Evolutionary conservation across 352 stramenopile genomes (phyloP), one percentile per base, ranked within the genome.

Genomic region (Thraustochytrium sp.): DNA sequence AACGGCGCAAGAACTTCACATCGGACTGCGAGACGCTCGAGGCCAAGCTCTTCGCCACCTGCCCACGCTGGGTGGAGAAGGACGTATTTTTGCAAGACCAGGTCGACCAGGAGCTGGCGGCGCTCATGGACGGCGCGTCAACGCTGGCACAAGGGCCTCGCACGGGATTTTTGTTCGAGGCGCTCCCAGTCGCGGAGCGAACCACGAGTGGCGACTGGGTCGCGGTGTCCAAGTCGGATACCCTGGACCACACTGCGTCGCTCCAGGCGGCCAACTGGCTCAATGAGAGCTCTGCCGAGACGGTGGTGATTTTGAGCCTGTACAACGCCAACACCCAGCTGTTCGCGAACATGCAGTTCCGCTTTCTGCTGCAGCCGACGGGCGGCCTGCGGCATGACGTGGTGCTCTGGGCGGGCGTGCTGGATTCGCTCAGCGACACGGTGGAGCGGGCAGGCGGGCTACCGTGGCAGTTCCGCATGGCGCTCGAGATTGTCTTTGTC

Each of bases 301-400:
- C 40, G 8, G 53, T 80, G 3, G 68, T 80, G 0, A 8, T 80
- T 16, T 13, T 80, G 23, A 38, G 31, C 11, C 37, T 80, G 34
- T 80, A 80, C 51, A 80, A 80, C 29, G 36, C 68, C 13, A 80
- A 80, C 68, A 63, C 68, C 21, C 68, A 26, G 11, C 23, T 72
- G 1, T 80, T 23, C 13, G 23, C 40, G 16, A 64, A 13, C 13
- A 46, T 65, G 2, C 68, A 80, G 26, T 36, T 80, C 1, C 48
- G 68, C 37, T 80, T 80, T 4, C 18, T 80, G 23, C n/a, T 80
- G 26, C 68, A 80, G 51, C 46, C 13, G 2, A 44, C 26, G 8
- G 68, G 68, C 11, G 68, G 42, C 9, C 11, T 80, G 31, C 5
- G 63, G 31, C 31, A 53, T 2, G 68, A 80, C 51, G 40, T 80